A percentile compares a stretch with the other conserved stretches of the same genome.
Evolutionary conservation across 2,329 filamentous ascomycete species (phyloP).

Genomic region (Pyricularia sp.): DNA sequence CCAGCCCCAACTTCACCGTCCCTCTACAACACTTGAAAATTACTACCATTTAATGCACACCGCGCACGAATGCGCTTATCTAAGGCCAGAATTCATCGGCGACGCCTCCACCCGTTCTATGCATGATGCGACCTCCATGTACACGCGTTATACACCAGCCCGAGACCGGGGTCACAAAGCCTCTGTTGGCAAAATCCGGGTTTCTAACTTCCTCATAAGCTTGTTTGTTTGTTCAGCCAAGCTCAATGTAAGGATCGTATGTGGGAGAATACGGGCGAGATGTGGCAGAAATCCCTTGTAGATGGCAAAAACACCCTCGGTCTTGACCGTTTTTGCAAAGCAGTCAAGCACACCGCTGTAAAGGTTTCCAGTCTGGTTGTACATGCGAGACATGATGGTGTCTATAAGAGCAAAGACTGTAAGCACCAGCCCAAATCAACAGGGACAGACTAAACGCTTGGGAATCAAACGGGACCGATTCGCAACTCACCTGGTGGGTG

Average conservation of each 20-base stretch:
- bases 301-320: slow-evolving; percentile 83
- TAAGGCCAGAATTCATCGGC: neutral
- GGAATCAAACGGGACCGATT: neutral
- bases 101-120: neutral
- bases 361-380: slow-evolving; percentile 98
- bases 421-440: neutral
- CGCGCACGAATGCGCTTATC: neutral
- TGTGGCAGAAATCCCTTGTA: slow-evolving; percentile 98
- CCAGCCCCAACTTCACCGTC: neutral
- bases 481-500: slow-evolving; percentile 72
- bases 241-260: slow-evolving; percentile 88
- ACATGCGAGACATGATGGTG: slow-evolving; percentile 97
- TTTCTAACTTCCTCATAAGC: slow-evolving; percentile 71
- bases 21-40: neutral
- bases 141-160: neutral
- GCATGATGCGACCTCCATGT: neutral
- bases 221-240: slow-evolving; percentile 97
- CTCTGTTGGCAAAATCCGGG: slow-evolving; percentile 35
- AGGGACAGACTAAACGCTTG: neutral
- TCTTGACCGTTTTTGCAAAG: slow-evolving; percentile 79
- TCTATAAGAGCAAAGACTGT: slow-evolving; percentile 37
- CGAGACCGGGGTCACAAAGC: slow-evolving; percentile 11
- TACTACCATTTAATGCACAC: neutral
- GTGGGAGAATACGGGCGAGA: slow-evolving; percentile 84
- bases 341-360: slow-evolving; percentile 93